Conservation (phyloP, 345 rosid species). For the Hibiscus tridactylites region DNA sequence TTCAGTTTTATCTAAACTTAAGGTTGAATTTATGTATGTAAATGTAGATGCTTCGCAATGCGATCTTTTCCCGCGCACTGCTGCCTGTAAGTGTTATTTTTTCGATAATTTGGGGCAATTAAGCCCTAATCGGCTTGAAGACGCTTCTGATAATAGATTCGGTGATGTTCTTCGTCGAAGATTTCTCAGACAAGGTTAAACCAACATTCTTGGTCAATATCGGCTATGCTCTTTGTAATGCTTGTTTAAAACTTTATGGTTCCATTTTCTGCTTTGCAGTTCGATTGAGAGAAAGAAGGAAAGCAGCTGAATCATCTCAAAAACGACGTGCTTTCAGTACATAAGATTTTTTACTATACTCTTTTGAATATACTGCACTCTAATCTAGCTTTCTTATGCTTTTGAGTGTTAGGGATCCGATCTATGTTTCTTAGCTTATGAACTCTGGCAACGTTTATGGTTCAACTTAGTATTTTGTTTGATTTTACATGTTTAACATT, state of each 20-base stretch:
- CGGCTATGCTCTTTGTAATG: neutral
- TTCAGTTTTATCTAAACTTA: neutral
- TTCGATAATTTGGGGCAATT: slow-evolving; percentile 61
- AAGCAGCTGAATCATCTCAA: slow-evolving; percentile 24
- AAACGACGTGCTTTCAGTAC: slow-evolving; percentile 37
- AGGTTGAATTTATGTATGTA: neutral
- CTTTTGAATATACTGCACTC: neutral
- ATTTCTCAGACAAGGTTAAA: slow-evolving; percentile 70
- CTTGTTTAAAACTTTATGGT: neutral
- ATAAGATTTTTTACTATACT: neutral
- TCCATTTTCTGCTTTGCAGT: slow-evolving; percentile 32
- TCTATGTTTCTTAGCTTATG: neutral
- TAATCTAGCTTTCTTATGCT: neutral
- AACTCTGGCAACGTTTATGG: neutral
- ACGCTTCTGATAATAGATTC: slow-evolving; percentile 45
- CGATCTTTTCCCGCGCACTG: slow-evolving; percentile 54
- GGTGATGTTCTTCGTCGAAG: slow-evolving; percentile 60
- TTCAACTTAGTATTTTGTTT: neutral
- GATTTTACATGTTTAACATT: neutral
- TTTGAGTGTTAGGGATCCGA: neutral
- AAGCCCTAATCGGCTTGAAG: slow-evolving; percentile 26
- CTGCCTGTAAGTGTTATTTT: slow-evolving; percentile 83
- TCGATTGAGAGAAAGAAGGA: slow-evolving; percentile 40
- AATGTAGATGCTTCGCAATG: slow-evolving; percentile 42
- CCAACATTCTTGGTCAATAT: neutral